Evolutionary conservation across 768 basidiomycete species (phyloP).

Genomic region (Pleurotus sapidus): DNA sequence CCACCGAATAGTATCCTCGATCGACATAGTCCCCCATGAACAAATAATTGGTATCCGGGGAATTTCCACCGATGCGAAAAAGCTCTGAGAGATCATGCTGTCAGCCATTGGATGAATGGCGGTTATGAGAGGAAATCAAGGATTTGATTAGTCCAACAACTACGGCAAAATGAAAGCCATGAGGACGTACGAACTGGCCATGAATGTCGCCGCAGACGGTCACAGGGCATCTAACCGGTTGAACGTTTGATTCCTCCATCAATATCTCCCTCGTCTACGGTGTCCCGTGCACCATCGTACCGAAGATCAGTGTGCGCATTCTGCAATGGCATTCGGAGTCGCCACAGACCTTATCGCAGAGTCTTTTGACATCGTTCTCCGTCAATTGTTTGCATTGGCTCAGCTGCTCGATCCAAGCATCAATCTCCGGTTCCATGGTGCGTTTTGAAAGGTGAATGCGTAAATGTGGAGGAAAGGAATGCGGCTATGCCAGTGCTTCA

Average conservation of each 20-base stretch:
- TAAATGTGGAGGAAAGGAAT: conserved; percentile 29
- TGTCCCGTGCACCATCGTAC: conserved; percentile 9
- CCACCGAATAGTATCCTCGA: conserved; percentile 98
- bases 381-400: conserved; percentile 96
- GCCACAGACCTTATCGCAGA: conserved; percentile 93
- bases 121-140: conserved; percentile 10
- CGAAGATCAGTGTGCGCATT: conserved; percentile 12
- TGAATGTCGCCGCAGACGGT: conserved; percentile 99
- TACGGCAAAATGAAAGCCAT: conserved; percentile 15
- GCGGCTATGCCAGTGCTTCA: conserved; percentile 19
- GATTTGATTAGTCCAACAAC: not conserved
- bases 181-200: conserved; percentile 92
- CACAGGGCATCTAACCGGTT: conserved; percentile 97
- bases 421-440: conserved; percentile 75
- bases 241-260: conserved; percentile 99
- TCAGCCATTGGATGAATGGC: conserved; percentile 9
- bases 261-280: conserved; percentile 92
- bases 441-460: conserved; percentile 25
- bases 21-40: conserved; percentile 99
- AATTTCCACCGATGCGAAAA: conserved; percentile 97
- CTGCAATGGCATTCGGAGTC: conserved; percentile 17
- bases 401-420: conserved; percentile 95
- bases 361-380: conserved; percentile 93
- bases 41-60: conserved; percentile 98
- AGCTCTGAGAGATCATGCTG: conserved; percentile 99